Conservation (phyloP, 306 rosid genomes). For the Rubus parviflorus region DNA sequence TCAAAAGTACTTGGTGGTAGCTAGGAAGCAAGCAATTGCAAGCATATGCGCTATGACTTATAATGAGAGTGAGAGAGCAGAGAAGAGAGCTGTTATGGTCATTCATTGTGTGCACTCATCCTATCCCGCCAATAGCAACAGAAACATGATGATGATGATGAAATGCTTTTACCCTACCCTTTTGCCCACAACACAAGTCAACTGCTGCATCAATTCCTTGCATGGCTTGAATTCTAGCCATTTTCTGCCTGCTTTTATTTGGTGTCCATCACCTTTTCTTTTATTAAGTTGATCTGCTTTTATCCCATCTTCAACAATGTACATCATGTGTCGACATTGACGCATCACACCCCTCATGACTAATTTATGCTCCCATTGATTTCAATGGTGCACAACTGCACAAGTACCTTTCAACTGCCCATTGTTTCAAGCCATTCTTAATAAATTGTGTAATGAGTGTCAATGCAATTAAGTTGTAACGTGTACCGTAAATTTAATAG, state of each 20-base stretch:
- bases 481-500: background rate
- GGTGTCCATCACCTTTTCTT: constrained; percentile 31
- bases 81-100: constrained; percentile 30
- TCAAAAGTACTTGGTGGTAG: background rate
- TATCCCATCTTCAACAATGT: constrained; percentile 25
- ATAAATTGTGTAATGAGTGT: background rate
- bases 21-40: constrained; percentile 6
- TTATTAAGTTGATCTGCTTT: constrained; percentile 31
- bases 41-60: constrained; percentile 24
- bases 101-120: constrained; percentile 43
- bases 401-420: constrained; percentile 5
- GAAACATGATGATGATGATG: constrained; percentile 44
- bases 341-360: constrained; percentile 13
- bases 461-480: background rate
- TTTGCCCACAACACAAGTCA: constrained; percentile 21
- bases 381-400: constrained; percentile 5
- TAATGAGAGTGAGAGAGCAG: constrained; percentile 20
- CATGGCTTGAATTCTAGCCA: constrained; percentile 54
- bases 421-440: background rate
- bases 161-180: constrained; percentile 32
- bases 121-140: constrained; percentile 46
- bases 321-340: constrained; percentile 20
- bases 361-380: constrained; percentile 19
- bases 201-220: constrained; percentile 40
- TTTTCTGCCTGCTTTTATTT: constrained; percentile 27